A percentile compares a stretch with the other conserved stretches of the same genome.
phyloP scores from a whole-genome alignment of 2,329 filamentous ascomycete genomes.

The Pseudogymnoascus sp. region DNA sequence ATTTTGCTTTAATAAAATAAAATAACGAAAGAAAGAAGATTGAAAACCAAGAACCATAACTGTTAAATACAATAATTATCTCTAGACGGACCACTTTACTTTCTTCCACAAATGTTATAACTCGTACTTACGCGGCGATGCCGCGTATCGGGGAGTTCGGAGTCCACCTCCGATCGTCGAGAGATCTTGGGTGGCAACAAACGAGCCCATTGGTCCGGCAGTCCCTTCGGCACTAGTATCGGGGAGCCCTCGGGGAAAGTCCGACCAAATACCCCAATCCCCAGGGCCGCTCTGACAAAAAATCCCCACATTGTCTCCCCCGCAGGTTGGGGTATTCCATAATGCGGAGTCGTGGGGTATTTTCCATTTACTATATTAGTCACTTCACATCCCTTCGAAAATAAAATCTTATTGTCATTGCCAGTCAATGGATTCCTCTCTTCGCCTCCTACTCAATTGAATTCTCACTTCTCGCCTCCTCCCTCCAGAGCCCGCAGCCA shows the following conservation, averaged over 20 bases:
- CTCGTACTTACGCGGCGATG: background rate
- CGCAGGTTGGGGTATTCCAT: background rate
- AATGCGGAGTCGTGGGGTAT: constrained; percentile 5
- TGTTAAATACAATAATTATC: background rate
- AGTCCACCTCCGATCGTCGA: background rate
- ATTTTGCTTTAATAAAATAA: background rate
- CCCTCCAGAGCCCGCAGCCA: background rate
- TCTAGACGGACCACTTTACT: background rate
- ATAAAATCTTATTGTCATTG: background rate
- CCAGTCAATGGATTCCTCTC: background rate
- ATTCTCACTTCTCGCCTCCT: background rate
- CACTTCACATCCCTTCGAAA: background rate
- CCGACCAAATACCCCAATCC: background rate
- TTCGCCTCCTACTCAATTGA: background rate
- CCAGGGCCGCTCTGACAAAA: background rate
- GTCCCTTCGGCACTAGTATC: background rate
- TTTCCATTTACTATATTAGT: background rate
- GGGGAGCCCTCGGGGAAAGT: background rate
- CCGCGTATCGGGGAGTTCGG: background rate
- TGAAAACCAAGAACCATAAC: background rate
- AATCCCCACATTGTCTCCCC: background rate
- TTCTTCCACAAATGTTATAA: constrained; percentile 2
- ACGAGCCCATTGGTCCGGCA: background rate
- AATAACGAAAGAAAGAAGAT: background rate
- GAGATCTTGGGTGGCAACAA: background rate